Evolutionary conservation across 495 filamentous ascomycete species (phyloP).

Genomic region (Xylaria intraflava): DNA sequence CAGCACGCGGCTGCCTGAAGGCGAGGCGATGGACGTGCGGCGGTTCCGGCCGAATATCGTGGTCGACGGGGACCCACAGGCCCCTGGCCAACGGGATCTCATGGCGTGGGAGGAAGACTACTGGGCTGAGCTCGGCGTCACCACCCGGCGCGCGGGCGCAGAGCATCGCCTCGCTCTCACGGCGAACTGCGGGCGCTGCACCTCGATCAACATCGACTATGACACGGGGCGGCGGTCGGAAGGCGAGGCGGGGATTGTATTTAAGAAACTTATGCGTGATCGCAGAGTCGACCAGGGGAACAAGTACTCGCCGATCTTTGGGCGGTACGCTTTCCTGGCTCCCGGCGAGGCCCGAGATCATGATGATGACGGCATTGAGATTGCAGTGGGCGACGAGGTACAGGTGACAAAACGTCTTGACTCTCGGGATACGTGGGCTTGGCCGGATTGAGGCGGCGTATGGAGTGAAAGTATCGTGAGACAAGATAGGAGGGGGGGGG

Average conservation of each 20-base stretch:
- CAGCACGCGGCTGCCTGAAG: constrained; percentile 49
- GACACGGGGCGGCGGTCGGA: constrained; percentile 58
- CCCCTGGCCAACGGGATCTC: constrained; percentile 43
- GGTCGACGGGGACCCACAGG: constrained; percentile 47
- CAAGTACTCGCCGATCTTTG: constrained; percentile 77
- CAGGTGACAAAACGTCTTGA: constrained; percentile 49
- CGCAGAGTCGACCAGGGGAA: constrained; percentile 67
- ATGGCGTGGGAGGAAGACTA: constrained; percentile 76
- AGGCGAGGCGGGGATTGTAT: constrained; percentile 56
- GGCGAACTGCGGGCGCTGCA: constrained; percentile 76
- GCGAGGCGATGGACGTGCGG: constrained; percentile 57
- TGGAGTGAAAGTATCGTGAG: not conserved
- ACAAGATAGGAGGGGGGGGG: not conserved
- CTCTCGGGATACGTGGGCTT: constrained; percentile 52
- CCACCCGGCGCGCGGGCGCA: constrained; percentile 8
- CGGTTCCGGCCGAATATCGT: constrained; percentile 88
- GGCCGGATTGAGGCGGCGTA: constrained; percentile 18
- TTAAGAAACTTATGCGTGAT: constrained; percentile 74
- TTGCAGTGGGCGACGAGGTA: constrained; percentile 68
- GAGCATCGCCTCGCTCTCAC: constrained; percentile 52
- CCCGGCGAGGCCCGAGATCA: not conserved
- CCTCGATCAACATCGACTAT: constrained; percentile 78
- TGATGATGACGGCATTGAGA: constrained; percentile 19
- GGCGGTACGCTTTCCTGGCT: constrained; percentile 66
- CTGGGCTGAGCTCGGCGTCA: constrained; percentile 62